Conservation (phyloP, 805 yeast genomes). For the Soucietia sequanensis region DNA sequence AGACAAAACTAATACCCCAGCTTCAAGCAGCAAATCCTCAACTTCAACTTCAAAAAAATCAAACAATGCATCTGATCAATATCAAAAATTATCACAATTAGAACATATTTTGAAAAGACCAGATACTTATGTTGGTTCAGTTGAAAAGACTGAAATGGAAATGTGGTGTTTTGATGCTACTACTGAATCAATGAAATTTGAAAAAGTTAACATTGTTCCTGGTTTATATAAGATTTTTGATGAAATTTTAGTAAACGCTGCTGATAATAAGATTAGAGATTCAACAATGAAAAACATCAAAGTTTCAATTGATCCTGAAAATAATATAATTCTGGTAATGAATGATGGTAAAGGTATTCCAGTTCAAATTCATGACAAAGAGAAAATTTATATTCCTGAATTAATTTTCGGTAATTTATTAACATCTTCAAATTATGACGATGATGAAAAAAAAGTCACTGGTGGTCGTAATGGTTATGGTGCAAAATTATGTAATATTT, state of each 20-base stretch:
- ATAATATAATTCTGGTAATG: slow-evolving; percentile 71
- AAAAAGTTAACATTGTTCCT: slow-evolving; percentile 83
- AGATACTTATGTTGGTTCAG: slow-evolving; percentile 95
- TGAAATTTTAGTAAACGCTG: slow-evolving; percentile 96
- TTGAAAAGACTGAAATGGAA: slow-evolving; percentile 72
- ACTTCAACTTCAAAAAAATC: slow-evolving; percentile 13
- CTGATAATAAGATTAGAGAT: slow-evolving; percentile 96
- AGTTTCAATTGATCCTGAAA: slow-evolving; percentile 77
- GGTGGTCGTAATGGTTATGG: slow-evolving; percentile 99
- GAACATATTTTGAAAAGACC: slow-evolving; percentile 97
- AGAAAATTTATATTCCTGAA: slow-evolving; percentile 91
- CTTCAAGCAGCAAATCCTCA: no score
- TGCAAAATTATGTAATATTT: slow-evolving; percentile 95
- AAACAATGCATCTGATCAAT: slow-evolving; percentile 60
- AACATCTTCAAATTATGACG: slow-evolving; percentile 95
- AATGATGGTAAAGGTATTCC: slow-evolving; percentile 98
- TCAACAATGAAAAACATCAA: slow-evolving; percentile 82
- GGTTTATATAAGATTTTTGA: slow-evolving; percentile 96
- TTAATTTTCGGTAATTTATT: slow-evolving; percentile 92
- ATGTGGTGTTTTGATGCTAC: slow-evolving; percentile 78
- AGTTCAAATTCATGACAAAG: slow-evolving; percentile 87
- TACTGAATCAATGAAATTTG: slow-evolving; percentile 42
- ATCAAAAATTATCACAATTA: slow-evolving; percentile 90
- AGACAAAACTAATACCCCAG: slow-evolving; percentile 20
- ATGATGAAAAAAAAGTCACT: slow-evolving; percentile 89